phyloP scores from a whole-genome alignment of 495 filamentous ascomycete genomes.

The Cercophora sp. region DNA sequence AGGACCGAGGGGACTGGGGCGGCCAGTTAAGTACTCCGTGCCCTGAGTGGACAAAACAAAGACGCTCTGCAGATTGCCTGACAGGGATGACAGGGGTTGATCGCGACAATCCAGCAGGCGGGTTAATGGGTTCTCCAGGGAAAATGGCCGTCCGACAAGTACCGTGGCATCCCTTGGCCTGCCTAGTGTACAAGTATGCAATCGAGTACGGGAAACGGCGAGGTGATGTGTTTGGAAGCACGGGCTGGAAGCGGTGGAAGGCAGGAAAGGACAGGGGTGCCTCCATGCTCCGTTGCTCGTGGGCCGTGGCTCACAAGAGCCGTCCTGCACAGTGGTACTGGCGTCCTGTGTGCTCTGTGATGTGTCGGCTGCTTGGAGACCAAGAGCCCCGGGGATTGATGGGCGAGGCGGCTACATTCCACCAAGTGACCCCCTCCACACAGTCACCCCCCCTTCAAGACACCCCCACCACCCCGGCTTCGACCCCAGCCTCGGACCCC shows the following conservation, averaged over 20 bases:
- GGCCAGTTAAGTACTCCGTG: slow-evolving; percentile 19
- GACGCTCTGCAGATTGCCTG: slow-evolving; percentile 24
- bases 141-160: slow-evolving; percentile 17
- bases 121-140: slow-evolving; percentile 30
- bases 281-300: not conserved
- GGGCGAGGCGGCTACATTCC: slow-evolving; percentile 3
- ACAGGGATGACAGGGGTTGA: slow-evolving; percentile 30
- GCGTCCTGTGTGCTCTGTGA: too few relatives aligned
- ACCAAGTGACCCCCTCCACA: slow-evolving; percentile 12
- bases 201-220: slow-evolving; percentile 17
- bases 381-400: not conserved
- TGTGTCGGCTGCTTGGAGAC: too few relatives aligned
- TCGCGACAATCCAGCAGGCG: slow-evolving; percentile 27
- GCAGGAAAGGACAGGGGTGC: slow-evolving; percentile 12
- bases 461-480: slow-evolving; percentile 10
- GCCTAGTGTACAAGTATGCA: slow-evolving; percentile 9
- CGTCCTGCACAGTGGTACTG: not conserved
- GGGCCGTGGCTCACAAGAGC: not conserved
- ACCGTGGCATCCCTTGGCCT: slow-evolving; percentile 11
- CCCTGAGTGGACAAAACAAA: slow-evolving; percentile 18
- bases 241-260: slow-evolving; percentile 26
- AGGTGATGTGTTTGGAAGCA: slow-evolving; percentile 22
- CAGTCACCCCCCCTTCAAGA: not conserved
- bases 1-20: slow-evolving; percentile 20
- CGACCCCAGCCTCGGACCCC: slow-evolving; percentile 11